A percentile compares a stretch with the other conserved stretches of the same genome.
Conservation (phyloP, 176 grass and related monocot genomes). For the Miscanthus lutarioriparius region DNA sequence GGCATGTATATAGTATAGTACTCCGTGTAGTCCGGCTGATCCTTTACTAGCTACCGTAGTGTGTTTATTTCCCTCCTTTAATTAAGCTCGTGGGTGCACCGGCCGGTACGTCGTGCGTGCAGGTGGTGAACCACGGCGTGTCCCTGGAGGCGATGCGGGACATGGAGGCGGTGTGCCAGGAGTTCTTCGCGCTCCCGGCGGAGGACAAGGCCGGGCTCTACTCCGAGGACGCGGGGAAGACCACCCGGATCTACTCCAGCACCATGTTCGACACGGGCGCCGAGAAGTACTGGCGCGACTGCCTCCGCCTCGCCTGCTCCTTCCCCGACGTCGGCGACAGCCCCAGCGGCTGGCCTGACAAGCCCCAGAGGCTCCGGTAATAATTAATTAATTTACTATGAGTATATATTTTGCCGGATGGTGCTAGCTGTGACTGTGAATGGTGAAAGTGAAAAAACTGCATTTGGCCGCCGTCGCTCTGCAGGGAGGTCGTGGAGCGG, state of each 20-base stretch:
- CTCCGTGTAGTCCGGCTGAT: too few species aligned
- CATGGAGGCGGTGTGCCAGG: background rate
- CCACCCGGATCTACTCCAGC: slow-evolving; percentile 28
- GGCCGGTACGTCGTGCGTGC: too few species aligned
- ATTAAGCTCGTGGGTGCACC: too few species aligned
- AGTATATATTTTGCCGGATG: too few species aligned
- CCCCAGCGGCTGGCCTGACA: background rate
- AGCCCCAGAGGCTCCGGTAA: background rate
- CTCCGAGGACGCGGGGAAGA: background rate
- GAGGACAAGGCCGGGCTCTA: background rate
- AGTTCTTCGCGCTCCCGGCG: background rate
- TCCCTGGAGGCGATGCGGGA: background rate
- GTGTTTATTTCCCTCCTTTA: too few species aligned
- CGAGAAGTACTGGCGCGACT: slow-evolving; percentile 38
- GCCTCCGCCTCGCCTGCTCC: slow-evolving; percentile 35
- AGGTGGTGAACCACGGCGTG: background rate
- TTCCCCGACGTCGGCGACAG: background rate
- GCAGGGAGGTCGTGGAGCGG: background rate
- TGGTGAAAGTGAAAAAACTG: too few species aligned
- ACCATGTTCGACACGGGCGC: slow-evolving; percentile 19
- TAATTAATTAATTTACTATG: too few species aligned
- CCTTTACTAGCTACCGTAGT: too few species aligned
- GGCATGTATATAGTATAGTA: too few species aligned
- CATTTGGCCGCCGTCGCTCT: too few species aligned
- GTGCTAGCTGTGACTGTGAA: too few species aligned